phyloP scores from a whole-genome alignment of 805 yeast species.

The Zygotorulaspora sp. region DNA sequence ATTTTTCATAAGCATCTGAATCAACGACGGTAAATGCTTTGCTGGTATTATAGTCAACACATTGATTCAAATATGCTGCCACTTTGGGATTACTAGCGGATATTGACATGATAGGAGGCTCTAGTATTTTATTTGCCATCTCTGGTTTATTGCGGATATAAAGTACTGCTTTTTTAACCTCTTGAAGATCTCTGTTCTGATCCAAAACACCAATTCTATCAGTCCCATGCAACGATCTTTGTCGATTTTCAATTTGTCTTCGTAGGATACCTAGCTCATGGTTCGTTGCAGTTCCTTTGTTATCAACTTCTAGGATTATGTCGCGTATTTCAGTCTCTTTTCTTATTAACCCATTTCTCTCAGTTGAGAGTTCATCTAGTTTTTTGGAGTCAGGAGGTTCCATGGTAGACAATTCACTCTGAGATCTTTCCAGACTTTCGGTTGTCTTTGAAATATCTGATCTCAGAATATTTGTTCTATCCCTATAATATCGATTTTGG shows the following conservation, averaged over 20 bases:
- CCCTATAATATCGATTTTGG: slow-evolving; percentile 21
- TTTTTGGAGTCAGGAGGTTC: slow-evolving; percentile 17
- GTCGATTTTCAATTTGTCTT: slow-evolving; percentile 34
- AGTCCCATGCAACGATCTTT: slow-evolving; percentile 39
- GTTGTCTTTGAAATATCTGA: slow-evolving; percentile 12
- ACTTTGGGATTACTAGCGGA: slow-evolving; percentile 46
- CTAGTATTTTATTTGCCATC: slow-evolving; percentile 47
- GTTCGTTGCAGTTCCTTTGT: slow-evolving; percentile 35
- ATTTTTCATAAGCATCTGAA: slow-evolving; percentile 44
- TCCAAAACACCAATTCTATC: slow-evolving; percentile 52
- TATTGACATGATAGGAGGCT: slow-evolving; percentile 71
- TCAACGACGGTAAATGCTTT: slow-evolving; percentile 60
- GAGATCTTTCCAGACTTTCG: slow-evolving; percentile 10
- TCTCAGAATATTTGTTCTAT: slow-evolving; percentile 21
- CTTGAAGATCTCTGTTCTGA: slow-evolving; percentile 29
- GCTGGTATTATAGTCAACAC: slow-evolving; percentile 50
- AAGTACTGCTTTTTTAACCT: slow-evolving; percentile 33
- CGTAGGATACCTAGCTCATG: slow-evolving; percentile 39
- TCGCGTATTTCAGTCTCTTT: slow-evolving; percentile 17
- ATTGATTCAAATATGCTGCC: slow-evolving; percentile 54
- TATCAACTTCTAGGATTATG: slow-evolving; percentile 27
- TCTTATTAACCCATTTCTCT: slow-evolving; percentile 26
- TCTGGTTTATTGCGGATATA: slow-evolving; percentile 35
- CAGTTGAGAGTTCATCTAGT: slow-evolving; percentile 14
- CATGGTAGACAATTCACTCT: slow-evolving; percentile 9